Evolutionary conservation across 805 yeast genomes (phyloP).

Genomic region (Yamadazyma ubonensis): DNA sequence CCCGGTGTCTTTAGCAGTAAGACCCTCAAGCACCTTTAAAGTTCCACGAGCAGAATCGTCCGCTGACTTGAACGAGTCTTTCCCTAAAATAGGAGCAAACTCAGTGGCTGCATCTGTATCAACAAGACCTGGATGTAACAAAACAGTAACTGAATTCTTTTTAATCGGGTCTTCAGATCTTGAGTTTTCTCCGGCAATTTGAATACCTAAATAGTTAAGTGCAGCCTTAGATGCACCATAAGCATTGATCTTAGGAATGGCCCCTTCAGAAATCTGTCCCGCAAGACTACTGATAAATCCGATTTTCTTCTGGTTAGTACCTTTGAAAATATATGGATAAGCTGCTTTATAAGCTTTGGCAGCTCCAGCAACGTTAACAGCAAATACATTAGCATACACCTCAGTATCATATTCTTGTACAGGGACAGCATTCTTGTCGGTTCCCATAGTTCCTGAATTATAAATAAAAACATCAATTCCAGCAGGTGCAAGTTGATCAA

Average conservation of each 20-base stretch:
- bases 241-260: slow-evolving; percentile 10
- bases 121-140: slow-evolving; percentile 35
- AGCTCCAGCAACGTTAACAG: slow-evolving; percentile 13
- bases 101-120: slow-evolving; percentile 30
- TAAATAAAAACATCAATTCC: slow-evolving; percentile 25
- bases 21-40: not conserved
- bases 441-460: slow-evolving; percentile 10
- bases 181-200: slow-evolving; percentile 21
- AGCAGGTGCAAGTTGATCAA: slow-evolving; percentile 10
- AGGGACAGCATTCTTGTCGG: not conserved
- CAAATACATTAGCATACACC: slow-evolving; percentile 1
- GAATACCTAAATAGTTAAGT: slow-evolving; percentile 26
- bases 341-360: slow-evolving; percentile 13
- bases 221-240: slow-evolving; percentile 41
- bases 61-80: slow-evolving; percentile 4
- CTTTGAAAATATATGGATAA: slow-evolving; percentile 12
- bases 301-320: slow-evolving; percentile 16
- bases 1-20: not conserved
- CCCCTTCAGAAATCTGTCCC: slow-evolving; percentile 1
- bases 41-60: slow-evolving; percentile 4
- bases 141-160: slow-evolving; percentile 2
- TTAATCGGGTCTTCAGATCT: slow-evolving; percentile 21
- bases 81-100: not conserved
- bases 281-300: slow-evolving; percentile 23
- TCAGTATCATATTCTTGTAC: slow-evolving; percentile 7